Percentiles rank a stretch among this genome's conserved stretches.
Conservation (phyloP, 1,139 yeast species). For the Kazachstania sp. region DNA sequence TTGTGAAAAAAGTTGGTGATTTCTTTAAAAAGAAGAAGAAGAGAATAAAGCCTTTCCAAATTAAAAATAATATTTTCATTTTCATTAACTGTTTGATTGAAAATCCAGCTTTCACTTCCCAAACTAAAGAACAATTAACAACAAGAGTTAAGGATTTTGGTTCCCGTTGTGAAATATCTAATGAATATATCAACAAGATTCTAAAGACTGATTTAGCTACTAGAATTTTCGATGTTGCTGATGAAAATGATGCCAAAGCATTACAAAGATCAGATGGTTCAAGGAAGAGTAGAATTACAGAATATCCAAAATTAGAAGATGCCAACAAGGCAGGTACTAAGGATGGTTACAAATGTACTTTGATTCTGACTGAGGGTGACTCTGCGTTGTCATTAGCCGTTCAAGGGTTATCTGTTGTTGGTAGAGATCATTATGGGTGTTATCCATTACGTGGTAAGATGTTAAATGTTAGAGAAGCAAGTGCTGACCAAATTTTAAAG, state of each 20-base stretch:
- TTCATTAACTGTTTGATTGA: slow-evolving; percentile 89
- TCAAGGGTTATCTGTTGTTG: slow-evolving; percentile 90
- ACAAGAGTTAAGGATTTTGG: slow-evolving; percentile 87
- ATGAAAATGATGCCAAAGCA: slow-evolving; percentile 80
- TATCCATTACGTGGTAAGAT: slow-evolving; percentile 94
- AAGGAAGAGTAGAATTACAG: slow-evolving; percentile 76
- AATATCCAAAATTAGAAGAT: slow-evolving; percentile 84
- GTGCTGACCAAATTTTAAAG: slow-evolving; percentile 85
- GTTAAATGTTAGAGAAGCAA: slow-evolving; percentile 92
- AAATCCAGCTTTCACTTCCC: slow-evolving; percentile 96
- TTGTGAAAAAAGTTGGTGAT: slow-evolving; percentile 66
- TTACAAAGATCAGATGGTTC: slow-evolving; percentile 88
- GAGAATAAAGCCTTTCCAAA: slow-evolving; percentile 79
- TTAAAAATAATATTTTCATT: slow-evolving; percentile 80
- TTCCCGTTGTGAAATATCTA: slow-evolving; percentile 62
- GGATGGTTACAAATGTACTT: slow-evolving; percentile 85
- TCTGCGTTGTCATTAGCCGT: slow-evolving; percentile 92
- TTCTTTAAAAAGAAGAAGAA: slow-evolving; percentile 69
- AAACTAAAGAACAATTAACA: slow-evolving; percentile 92
- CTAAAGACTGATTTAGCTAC: slow-evolving; percentile 77
- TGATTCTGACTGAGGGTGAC: slow-evolving; percentile 94
- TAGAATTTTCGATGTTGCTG: slow-evolving; percentile 73
- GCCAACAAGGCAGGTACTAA: slow-evolving; percentile 95
- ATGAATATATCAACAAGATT: slow-evolving; percentile 62
- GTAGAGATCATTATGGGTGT: slow-evolving; percentile 91